Base-by-base conservation (phyloP, 306 rosid genomes). In the Ziziphus jujuba region DNA sequence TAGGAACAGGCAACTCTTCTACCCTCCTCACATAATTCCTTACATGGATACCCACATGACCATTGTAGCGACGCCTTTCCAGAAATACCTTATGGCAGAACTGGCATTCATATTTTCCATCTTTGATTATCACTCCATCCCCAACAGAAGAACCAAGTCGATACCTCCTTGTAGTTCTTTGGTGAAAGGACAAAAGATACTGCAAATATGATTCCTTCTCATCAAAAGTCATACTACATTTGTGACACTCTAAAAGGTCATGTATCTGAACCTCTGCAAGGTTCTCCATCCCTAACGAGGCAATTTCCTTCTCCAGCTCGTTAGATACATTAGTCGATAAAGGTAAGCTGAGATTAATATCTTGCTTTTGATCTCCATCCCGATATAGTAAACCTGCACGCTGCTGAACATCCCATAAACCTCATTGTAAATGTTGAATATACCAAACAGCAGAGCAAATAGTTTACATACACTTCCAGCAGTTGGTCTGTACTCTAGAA, bases 31-130 rank as follows among this genome's bases (percentile, higher is more conserved):
- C 91, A 77, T 84, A 85, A 80, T 85, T 90, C 77, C 95, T 85
- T 40, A 90, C 97, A 68, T 90, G 97, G 52, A 90, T 90, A 67
- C 97, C 97, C 53, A 90, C 97, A 75, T 90, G 97, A 55, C 95
- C 87, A 66, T 87, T 90, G 80, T 90, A 90, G 75, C 95, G 92
- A 72, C 89, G 90, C 87, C 90, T 84, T 69, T 90, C 97, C 43
- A 77, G 56, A 69, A 87, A 90, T 69, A 87, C 90, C 79, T 90
- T 87, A 71, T 90, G 97, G 77, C 97, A 90, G 76, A 90, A 90
- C 84, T 90, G 97, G 82, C 97, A 90, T 75, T 87, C 95, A 73
- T 80, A 90, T 69, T 87, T 90, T n/a, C 95, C 97, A 68, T 90
- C 92, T 73, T 86, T 87, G 56, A 90, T 85, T 72, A 90, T 90